Conservation (phyloP, 2,329 filamentous ascomycete genomes). For the Colletotrichum graminicola region DNA sequence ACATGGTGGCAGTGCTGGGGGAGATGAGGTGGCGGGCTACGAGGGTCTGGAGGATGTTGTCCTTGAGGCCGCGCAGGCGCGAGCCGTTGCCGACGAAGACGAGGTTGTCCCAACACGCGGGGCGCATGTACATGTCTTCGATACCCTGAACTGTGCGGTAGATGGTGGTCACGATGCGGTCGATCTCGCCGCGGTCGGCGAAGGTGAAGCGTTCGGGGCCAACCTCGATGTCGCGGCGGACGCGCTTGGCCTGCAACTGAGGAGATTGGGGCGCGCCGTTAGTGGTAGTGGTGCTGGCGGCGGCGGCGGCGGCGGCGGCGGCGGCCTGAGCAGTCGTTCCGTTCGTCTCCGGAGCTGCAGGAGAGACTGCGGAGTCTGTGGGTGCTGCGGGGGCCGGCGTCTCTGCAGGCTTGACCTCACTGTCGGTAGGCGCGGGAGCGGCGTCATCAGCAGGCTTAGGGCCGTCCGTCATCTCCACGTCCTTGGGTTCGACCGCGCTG, state of each 20-base stretch:
- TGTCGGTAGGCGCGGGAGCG: conserved; percentile 39
- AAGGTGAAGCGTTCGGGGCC: conserved; percentile 81
- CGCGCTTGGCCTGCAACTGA: conserved; percentile 65
- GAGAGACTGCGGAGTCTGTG: conserved; percentile 39
- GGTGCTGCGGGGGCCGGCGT: conserved; percentile 29
- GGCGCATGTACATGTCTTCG: conserved; percentile 85
- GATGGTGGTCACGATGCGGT: conserved; percentile 85
- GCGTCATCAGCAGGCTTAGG: conserved; percentile 39
- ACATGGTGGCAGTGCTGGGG: conserved; percentile 93
- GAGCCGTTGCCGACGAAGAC: conserved; percentile 92
- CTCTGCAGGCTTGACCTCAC: conserved; percentile 45
- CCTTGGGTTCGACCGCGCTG: conserved; percentile 33
- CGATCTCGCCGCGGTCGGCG: conserved; percentile 78
- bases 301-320: conserved; percentile 29
- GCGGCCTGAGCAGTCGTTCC: conserved; percentile 41
- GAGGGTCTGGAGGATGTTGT: conserved; percentile 85
- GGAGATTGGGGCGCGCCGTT: conserved; percentile 49
- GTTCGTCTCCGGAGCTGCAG: conserved; percentile 41
- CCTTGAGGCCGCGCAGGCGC: conserved; percentile 81
- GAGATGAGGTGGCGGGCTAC: conserved; percentile 88
- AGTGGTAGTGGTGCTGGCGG: conserved; percentile 40
- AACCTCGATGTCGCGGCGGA: conserved; percentile 79
- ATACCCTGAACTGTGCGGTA: conserved; percentile 87
- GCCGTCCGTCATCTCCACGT: conserved; percentile 44
- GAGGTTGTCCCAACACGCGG: conserved; percentile 90